These are phyloP conservation scores for Evansstolkia leycettana DNA, from an alignment of 495 filamentous ascomycete genomes.

Conservation along the genomic window DNA sequence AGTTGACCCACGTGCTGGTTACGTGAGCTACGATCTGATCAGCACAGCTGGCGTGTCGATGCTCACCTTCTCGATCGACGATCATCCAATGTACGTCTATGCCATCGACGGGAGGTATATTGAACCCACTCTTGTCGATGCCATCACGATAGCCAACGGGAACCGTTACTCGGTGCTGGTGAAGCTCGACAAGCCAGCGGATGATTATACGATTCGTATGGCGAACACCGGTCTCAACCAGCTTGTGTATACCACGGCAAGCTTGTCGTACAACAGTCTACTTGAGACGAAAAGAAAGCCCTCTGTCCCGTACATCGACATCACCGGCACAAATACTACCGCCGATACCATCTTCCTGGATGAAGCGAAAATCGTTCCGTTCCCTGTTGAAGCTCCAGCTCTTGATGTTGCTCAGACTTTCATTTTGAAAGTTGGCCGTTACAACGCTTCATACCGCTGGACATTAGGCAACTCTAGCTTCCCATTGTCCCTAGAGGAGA, in stretches of 20 bases:
- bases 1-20: slow-evolving; percentile 14
- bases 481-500: slow-evolving; percentile 19
- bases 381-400: slow-evolving; percentile 24
- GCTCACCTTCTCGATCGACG: slow-evolving; percentile 24
- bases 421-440: slow-evolving; percentile 22
- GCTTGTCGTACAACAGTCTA: slow-evolving; percentile 12
- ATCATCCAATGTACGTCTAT: slow-evolving; percentile 31
- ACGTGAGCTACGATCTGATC: slow-evolving; percentile 21
- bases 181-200: slow-evolving; percentile 18
- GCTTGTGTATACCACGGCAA: slow-evolving; percentile 22
- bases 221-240: slow-evolving; percentile 21
- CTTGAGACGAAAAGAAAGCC: slow-evolving; percentile 1
- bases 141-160: slow-evolving; percentile 17
- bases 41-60: slow-evolving; percentile 14
- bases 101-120: slow-evolving; percentile 31
- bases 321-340: slow-evolving; percentile 22
- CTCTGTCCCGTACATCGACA: slow-evolving; percentile 28
- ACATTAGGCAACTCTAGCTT: slow-evolving; percentile 28
- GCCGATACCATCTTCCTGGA: slow-evolving; percentile 25
- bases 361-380: slow-evolving; percentile 25
- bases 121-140: slow-evolving; percentile 19
- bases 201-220: slow-evolving; percentile 26
- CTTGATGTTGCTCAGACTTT: slow-evolving; percentile 27
- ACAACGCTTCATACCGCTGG: slow-evolving; percentile 33
- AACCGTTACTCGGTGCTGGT: slow-evolving; percentile 27